phyloP scores from a whole-genome alignment of 2,329 filamentous ascomycete genomes.

The Monosporascus sp. region DNA sequence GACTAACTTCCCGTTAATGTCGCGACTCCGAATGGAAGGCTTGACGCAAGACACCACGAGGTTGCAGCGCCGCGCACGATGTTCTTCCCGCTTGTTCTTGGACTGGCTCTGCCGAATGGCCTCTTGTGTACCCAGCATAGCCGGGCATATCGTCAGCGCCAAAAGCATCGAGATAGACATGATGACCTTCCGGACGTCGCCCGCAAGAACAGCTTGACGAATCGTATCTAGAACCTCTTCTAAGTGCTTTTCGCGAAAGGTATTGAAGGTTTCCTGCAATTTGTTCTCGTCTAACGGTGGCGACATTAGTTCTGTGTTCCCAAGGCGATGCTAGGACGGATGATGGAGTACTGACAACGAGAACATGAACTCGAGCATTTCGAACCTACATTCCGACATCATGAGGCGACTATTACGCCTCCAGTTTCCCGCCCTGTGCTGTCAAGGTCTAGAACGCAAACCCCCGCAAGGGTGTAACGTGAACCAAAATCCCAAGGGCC shows the following conservation, averaged over 20 bases:
- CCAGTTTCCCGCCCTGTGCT: not conserved
- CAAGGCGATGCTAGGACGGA: not conserved
- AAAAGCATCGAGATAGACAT: constrained; percentile 40
- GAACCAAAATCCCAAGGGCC: constrained; percentile 3
- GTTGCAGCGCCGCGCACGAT: constrained; percentile 43
- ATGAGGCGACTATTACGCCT: not conserved
- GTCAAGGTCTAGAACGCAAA: constrained; percentile 9
- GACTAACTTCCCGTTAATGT: constrained; percentile 39
- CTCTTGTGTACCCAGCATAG: constrained; percentile 42
- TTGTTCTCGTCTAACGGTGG: not conserved
- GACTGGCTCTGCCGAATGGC: constrained; percentile 44
- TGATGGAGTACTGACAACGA: constrained; percentile 2
- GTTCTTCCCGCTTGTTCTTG: constrained; percentile 43
- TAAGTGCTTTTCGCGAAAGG: constrained; percentile 16
- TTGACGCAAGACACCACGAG: constrained; percentile 41
- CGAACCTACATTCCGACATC: not conserved
- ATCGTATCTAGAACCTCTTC: constrained; percentile 13
- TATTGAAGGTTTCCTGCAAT: constrained; percentile 8
- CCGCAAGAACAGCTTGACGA: not conserved
- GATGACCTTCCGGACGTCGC: constrained; percentile 11
- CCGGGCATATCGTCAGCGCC: constrained; percentile 36
- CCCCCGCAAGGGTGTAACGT: constrained; percentile 4
- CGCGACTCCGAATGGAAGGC: constrained; percentile 35
- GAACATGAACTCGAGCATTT: not conserved
- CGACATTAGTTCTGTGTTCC: constrained; percentile 13